A percentile compares a stretch with the other conserved stretches of the same genome.
phyloP scores from a whole-genome alignment of 176 grass and related monocot species.

The Zea mays region DNA sequence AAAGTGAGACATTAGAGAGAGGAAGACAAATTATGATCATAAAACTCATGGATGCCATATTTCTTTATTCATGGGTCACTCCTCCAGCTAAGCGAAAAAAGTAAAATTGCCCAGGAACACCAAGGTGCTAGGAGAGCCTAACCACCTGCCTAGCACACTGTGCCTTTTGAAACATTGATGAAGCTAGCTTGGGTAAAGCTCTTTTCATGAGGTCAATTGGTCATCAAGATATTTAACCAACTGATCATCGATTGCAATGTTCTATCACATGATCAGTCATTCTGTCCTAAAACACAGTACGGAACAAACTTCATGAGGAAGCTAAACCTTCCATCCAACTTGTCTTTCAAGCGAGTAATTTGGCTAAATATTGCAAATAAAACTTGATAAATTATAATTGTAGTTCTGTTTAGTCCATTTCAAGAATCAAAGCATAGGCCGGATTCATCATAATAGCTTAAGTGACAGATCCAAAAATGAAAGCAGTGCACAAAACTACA shows the following conservation, averaged over 20 bases:
- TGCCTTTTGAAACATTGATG: background rate
- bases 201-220: background rate
- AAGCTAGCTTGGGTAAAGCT: background rate
- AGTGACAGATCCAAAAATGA: background rate
- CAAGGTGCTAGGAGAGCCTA: constrained; percentile 3
- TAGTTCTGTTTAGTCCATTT: constrained; percentile 10
- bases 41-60: background rate
- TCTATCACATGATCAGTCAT: background rate
- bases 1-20: no score
- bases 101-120: background rate
- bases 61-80: no score
- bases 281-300: background rate
- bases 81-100: background rate
- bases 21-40: background rate
- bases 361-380: background rate
- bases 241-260: background rate
- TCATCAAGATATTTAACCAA: constrained; percentile 19
- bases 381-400: background rate
- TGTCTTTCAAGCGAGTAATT: constrained; percentile 25
- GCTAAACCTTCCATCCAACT: background rate
- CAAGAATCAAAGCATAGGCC: constrained; percentile 10
- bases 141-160: background rate
- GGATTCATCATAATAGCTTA: background rate
- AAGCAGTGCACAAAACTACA: constrained; percentile 18
- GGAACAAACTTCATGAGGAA: constrained; percentile 5